A percentile compares a stretch with the other conserved stretches of the same genome.
Evolutionary conservation across 2,329 filamentous ascomycete species (phyloP).

Genomic region (Penicillium verrucosum): DNA sequence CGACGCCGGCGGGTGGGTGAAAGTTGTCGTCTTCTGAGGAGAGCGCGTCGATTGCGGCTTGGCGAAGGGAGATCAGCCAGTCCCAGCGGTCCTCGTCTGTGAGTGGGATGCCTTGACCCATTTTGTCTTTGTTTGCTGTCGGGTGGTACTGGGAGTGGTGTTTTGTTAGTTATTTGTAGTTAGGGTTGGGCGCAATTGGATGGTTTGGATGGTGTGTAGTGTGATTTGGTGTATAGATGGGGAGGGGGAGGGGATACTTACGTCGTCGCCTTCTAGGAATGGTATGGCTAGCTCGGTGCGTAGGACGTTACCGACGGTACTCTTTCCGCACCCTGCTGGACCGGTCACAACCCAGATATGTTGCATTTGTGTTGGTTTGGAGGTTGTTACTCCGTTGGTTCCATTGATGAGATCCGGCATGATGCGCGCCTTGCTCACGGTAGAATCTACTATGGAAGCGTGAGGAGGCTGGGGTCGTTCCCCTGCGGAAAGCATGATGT

Average conservation of each 20-base stretch:
- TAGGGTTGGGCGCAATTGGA: neutral
- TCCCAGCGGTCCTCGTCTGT: slow-evolving; percentile 96
- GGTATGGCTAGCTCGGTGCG: slow-evolving; percentile 62
- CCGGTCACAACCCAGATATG: slow-evolving; percentile 81
- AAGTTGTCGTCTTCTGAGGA: slow-evolving; percentile 38
- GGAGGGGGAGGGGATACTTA: slow-evolving; percentile 43
- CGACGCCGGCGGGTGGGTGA: slow-evolving; percentile 66
- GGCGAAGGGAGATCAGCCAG: slow-evolving; percentile 79
- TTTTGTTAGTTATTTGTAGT: neutral
- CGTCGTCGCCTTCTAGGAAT: slow-evolving; percentile 75
- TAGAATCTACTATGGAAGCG: slow-evolving; percentile 21
- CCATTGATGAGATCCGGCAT: slow-evolving; percentile 16
- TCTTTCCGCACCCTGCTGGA: slow-evolving; percentile 76
- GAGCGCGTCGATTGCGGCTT: slow-evolving; percentile 56
- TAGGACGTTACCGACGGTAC: slow-evolving; percentile 66
- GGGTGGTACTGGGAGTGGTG: slow-evolving; percentile 42
- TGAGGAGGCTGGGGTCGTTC: slow-evolving; percentile 31
- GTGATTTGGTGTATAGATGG: neutral
- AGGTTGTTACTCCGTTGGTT: slow-evolving; percentile 13
- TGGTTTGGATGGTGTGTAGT: neutral
- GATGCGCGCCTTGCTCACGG: slow-evolving; percentile 17
- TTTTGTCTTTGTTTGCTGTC: slow-evolving; percentile 80
- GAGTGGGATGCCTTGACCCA: slow-evolving; percentile 77
- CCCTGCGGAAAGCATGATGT: slow-evolving; percentile 43
- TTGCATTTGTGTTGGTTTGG: slow-evolving; percentile 39